Conservation (phyloP, 2,329 filamentous ascomycete species). For the Triangularia verruculosa region DNA sequence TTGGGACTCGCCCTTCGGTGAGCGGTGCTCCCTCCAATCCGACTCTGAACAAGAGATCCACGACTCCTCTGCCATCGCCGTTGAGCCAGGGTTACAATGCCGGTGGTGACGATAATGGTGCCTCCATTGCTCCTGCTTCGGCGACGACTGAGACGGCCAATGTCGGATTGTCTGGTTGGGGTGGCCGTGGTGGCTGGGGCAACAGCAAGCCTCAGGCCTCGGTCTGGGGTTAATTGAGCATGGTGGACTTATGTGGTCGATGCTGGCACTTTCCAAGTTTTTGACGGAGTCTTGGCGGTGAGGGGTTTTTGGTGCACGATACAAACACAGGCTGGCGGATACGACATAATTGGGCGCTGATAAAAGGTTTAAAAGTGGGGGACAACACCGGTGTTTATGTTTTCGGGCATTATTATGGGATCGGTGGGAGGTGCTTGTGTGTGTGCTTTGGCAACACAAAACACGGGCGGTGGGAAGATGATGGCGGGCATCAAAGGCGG, state of each 20-base stretch:
- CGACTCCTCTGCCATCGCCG: conserved; percentile 88
- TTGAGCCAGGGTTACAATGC: conserved; percentile 69
- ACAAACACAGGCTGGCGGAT: not conserved
- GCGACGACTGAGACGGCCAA: conserved; percentile 44
- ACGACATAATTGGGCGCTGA: not conserved
- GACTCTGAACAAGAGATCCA: conserved; percentile 74
- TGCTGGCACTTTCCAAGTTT: not conserved
- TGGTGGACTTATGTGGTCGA: no score
- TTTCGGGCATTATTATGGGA: not conserved
- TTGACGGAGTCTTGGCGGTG: not conserved
- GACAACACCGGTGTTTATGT: not conserved
- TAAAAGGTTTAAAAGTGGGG: not conserved
- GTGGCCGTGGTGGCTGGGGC: conserved; percentile 80
- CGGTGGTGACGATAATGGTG: conserved; percentile 49
- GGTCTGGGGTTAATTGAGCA: conserved; percentile 73
- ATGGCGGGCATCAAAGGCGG: not conserved
- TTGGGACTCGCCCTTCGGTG: conserved; percentile 77
- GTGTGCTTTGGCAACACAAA: no score
- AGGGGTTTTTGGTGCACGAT: not conserved
- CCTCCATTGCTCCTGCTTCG: conserved; percentile 46
- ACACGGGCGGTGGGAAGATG: not conserved
- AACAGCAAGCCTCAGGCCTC: conserved; percentile 78
- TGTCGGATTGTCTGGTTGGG: conserved; percentile 60
- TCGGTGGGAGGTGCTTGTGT: no score
- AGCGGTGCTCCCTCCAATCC: conserved; percentile 53